Evolutionary conservation across 2,329 filamentous ascomycete genomes (phyloP), one percentile per base, ranked within the genome.

Genomic region (Cytospora leucostoma): DNA sequence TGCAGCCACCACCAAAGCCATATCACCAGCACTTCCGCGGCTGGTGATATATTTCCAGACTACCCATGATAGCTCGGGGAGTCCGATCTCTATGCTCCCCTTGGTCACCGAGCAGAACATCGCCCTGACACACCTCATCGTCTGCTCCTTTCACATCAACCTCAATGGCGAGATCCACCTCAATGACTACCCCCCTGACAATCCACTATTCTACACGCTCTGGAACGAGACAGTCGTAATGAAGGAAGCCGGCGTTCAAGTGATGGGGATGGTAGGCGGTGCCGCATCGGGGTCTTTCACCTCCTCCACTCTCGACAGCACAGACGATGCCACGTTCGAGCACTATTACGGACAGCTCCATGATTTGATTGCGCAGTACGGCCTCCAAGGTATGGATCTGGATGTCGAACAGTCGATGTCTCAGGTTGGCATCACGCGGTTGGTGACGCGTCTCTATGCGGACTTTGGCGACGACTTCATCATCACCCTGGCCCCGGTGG

Each of bases 81-180:
- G 75, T 7, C 77, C 79, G 65, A 80, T 86, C 66, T 84, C 83
- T 4, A 75, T 84, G 65, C 77, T 85, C 3, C 82, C 82, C 0
- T 76, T 86, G 61, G 72, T 86, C 67, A 78, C 74, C 17, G 75
- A 80, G 54, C 71, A 79, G 6, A 73, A 74, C 62, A 81, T 85
- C 66, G 74, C 79, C 44, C 73, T 84, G 33, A 96, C 93, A 0
- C 93, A 97, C 76, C 82, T 97, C 65, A 93, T 96, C 69, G 78
- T 97, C 56, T 92, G 91, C 7, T 93, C 93, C 13, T 86, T 97
- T 65, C 93, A 97, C 75, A 79, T 97, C 69, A 93, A 95, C 74
- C 80, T 83, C 7, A 76, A 78, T 21, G 86, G 90, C 1, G 80
- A 86, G 64, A 83, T 94, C 69, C 91, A 88, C 0, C 84, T 97